Evolutionary conservation across 306 rosid species (phyloP), one percentile per base, ranked within the genome.

Genomic region (Cucurbita pepo): DNA sequence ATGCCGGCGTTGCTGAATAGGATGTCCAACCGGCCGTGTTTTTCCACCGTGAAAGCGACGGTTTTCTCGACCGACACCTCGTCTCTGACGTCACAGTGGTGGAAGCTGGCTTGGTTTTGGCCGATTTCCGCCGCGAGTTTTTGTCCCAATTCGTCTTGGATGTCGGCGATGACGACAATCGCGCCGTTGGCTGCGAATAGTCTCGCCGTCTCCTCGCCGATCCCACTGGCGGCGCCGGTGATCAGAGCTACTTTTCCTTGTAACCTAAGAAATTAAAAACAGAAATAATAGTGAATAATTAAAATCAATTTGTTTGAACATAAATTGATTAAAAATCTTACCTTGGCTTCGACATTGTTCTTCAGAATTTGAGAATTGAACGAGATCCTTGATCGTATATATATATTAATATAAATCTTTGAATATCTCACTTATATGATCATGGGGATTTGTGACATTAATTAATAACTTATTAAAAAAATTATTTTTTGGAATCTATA

Each of bases 201-300:
- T 73, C 87, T 83, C 59, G 73, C 87, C 1, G 98, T 78, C 40
- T 82, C 96, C 81, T 83, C 94, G 0, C 98, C 98, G 58, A 93
- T 93, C 8, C 98, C 98, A 50, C 97, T 88, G 0, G 97, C 96
- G 16, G 81, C 98, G 1, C 98, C 98, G 0, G 98, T 93, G 37
- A 93, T 75, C 2, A 93, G 63, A 18, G 94, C 94, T 64, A 93
- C 96, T 83, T 90, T 93, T 44, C 96, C 96, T 76, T 90, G 87
- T 77, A 93, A 81, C 83, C 97, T 93, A 40, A n/a, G 6, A 55
- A 52, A 50, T 34, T 10, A 30, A 30, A 30, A 2, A 30, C 34
- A 30, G 34, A 30, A 30, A 30, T 30, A 30, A 30, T 30, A 30
- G 34, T 30, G 34, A 30, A 30, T 30, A 30, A 30, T 30, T 30